These are phyloP conservation scores for Thelonectria discophora DNA, from an alignment of 2,329 filamentous ascomycete genomes.

Conservation along the genomic window DNA sequence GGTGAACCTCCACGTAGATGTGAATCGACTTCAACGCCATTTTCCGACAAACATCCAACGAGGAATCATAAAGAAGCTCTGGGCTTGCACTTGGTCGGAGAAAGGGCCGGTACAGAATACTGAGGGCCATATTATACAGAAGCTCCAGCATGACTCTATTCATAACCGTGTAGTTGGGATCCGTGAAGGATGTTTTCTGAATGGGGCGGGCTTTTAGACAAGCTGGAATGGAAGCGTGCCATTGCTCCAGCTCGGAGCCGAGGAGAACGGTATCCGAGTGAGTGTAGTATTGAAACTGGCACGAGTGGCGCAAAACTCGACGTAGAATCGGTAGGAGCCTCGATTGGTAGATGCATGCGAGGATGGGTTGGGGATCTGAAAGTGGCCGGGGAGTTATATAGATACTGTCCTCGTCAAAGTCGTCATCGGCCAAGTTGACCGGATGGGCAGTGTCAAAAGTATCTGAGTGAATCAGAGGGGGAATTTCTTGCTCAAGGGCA, in stretches of 20 bases:
- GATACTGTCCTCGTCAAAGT: slow-evolving; percentile 15
- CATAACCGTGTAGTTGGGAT: slow-evolving; percentile 5
- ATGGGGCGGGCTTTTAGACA: slow-evolving; percentile 12
- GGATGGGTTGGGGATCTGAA: neutral
- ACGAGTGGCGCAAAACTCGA: slow-evolving; percentile 21
- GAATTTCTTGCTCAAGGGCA: slow-evolving; percentile 21
- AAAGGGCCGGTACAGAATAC: slow-evolving; percentile 23
- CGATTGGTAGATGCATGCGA: slow-evolving; percentile 20
- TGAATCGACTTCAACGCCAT: slow-evolving; percentile 19
- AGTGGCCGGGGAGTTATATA: neutral
- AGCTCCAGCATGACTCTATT: slow-evolving; percentile 25
- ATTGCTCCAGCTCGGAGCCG: neutral
- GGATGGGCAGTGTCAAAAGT: slow-evolving; percentile 4
- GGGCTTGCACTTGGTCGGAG: neutral
- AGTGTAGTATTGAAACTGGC: slow-evolving; percentile 5
- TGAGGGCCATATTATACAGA: slow-evolving; percentile 17
- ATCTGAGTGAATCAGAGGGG: slow-evolving; percentile 16
- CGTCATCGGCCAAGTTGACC: slow-evolving; percentile 17
- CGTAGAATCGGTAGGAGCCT: slow-evolving; percentile 14
- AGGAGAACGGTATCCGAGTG: slow-evolving; percentile 2
- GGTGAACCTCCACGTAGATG: slow-evolving; percentile 26
- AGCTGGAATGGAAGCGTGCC: slow-evolving; percentile 24
- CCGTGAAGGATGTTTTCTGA: slow-evolving; percentile 10
- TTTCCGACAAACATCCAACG: slow-evolving; percentile 17
- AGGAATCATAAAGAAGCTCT: neutral